Evolutionary conservation across 176 grass and related monocot genomes (phyloP), one percentile per base, ranked within the genome.

Genomic region (Stipa capillata): DNA sequence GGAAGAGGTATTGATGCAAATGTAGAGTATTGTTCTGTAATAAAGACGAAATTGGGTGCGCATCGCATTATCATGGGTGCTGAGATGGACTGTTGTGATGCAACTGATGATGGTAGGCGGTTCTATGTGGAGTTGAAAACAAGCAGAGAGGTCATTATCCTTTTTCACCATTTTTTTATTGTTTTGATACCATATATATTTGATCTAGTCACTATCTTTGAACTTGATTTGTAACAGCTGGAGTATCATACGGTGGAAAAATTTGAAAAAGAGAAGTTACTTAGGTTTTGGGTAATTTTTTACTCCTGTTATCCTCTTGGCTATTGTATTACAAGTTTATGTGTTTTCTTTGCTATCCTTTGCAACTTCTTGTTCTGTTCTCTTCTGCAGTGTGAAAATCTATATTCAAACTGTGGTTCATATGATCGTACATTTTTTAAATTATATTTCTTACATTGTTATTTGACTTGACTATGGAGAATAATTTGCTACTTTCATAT

Each of bases 11-110:
- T 99, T 84, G 96, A 99, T 93, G 96, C 96, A 36, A 99, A 99
- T 84, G 84, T 99, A 60, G 96, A 99, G 65, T 99, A 86, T 48
- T 99, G 96, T 85, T 87, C 96, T 78, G 90, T 95, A 84, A 91
- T 99, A 81, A 99, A 95, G 77, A 99, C 96, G 25, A 99, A 99
- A 83, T 52, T 99, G 68, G 96, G 96, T 40, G 92, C 96, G n/a
- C 96, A 99, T 89, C 88, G 92, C 56, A 93, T 99, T 74, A 81
- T 99, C 77, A 99, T 99, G 96, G 96, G 96, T 69, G 96, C 96
- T 72, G 96, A 99, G 86, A 99, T 99, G 92, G 96, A 99, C 68
- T 99, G 96, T 69, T 99, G 96, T 44, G 96, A 99, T 89, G 84
- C 92, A 78, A 94, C 90, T 81, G 90, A 95, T 76, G 90, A 94